Evolutionary conservation across 768 basidiomycete species (phyloP).

Genomic region (Macrolepiota albuminosa): DNA sequence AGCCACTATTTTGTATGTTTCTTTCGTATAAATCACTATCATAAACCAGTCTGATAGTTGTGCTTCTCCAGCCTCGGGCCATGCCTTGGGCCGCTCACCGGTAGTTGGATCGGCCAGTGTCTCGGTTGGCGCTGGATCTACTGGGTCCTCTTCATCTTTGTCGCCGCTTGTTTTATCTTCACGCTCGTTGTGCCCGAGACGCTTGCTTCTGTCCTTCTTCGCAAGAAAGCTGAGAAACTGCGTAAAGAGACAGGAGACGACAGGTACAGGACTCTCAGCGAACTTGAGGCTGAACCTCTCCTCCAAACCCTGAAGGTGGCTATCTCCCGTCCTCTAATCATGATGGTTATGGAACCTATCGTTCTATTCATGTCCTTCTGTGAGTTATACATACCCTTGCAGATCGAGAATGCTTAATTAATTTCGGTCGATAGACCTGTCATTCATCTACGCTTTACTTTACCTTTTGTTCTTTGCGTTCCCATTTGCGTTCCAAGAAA

Average conservation of each 20-base stretch:
- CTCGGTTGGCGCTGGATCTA: constrained; percentile 46
- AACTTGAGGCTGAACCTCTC: constrained; percentile 6
- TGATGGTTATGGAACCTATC: constrained; percentile 7
- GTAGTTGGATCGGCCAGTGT: constrained; percentile 40
- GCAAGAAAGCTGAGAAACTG: constrained; percentile 33
- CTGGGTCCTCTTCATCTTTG: constrained; percentile 43
- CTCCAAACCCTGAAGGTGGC: constrained; percentile 2
- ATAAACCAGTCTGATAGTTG: background rate
- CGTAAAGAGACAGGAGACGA: constrained; percentile 30
- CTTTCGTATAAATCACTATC: background rate
- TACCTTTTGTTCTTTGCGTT: constrained; percentile 37
- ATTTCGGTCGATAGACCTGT: background rate
- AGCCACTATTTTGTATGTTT: constrained; percentile 37
- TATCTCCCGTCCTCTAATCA: constrained; percentile 3
- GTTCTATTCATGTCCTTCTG: constrained; percentile 9
- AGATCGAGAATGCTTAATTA: background rate
- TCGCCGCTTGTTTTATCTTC: constrained; percentile 29
- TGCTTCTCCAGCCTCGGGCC: constrained; percentile 33
- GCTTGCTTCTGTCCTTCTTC: constrained; percentile 42
- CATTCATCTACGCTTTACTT: background rate
- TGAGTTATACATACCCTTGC: background rate
- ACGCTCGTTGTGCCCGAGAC: constrained; percentile 48
- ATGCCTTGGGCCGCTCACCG: constrained; percentile 45
- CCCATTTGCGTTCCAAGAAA: constrained; percentile 36
- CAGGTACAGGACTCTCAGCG: constrained; percentile 9